Percentiles rank a stretch among this genome's conserved stretches.
Conservation (phyloP, 345 rosid species). For the Angophora floribunda region DNA sequence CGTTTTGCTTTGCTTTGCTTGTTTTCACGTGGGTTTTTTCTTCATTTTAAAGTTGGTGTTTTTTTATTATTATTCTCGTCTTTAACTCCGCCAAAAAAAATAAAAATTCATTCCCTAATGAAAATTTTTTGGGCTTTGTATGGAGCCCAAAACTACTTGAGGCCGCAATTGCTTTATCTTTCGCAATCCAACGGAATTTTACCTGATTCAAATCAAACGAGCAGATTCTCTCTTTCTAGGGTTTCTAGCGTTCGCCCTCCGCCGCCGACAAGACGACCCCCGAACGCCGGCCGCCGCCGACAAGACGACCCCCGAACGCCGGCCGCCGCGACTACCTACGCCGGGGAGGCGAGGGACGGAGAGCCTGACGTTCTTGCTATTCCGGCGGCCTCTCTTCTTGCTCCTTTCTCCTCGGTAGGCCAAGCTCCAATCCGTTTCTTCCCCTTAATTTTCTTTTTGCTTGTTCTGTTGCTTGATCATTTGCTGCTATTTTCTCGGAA, state of each 20-base stretch:
- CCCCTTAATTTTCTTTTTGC: not conserved
- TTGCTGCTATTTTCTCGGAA: not conserved
- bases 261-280: not conserved
- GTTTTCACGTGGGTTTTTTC: too few relatives aligned
- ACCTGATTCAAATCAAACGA: not conserved
- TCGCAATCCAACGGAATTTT: fast-evolving
- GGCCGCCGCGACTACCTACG: not conserved
- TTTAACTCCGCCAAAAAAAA: not conserved
- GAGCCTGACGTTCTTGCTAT: not conserved
- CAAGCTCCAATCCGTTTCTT: not conserved
- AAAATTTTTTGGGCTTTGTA: not conserved
- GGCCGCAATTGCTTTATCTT: not conserved
- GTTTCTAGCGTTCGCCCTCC: not conserved
- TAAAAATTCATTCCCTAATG: not conserved
- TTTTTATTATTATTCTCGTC: not conserved
- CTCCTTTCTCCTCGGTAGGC: not conserved
- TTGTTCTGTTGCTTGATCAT: not conserved
- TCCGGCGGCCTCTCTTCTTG: not conserved
- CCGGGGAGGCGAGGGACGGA: not conserved
- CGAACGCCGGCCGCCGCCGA: not conserved
- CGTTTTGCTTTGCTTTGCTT: not conserved
- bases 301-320: not conserved
- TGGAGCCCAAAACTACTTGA: not conserved
- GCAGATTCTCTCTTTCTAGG: not conserved
- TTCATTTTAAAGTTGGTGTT: too few relatives aligned